Percentiles rank a stretch among this genome's conserved stretches.
Conservation (phyloP, 352 stramenopile species). For the Phytophthora fragariae region DNA sequence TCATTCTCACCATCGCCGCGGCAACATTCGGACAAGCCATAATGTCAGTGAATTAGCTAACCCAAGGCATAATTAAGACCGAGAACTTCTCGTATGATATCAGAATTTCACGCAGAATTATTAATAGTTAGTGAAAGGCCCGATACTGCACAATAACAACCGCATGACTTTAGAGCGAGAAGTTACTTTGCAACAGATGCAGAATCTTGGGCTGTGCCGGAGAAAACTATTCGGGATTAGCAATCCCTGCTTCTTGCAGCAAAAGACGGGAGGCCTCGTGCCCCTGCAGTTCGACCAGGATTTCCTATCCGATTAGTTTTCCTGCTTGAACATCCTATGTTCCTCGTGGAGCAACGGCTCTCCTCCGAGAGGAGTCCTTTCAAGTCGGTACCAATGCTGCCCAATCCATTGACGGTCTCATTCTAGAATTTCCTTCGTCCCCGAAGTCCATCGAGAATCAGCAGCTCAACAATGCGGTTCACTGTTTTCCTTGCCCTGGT, state of each 20-base stretch:
- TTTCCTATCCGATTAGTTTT: neutral
- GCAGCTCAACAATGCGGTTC: neutral
- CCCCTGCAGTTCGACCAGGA: neutral
- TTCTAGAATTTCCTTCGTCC: neutral
- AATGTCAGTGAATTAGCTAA: too few species aligned
- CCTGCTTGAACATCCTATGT: too few species aligned
- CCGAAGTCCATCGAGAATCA: neutral
- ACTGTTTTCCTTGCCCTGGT: neutral
- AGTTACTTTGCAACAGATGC: neutral
- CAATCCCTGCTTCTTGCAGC: neutral
- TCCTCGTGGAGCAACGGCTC: neutral
- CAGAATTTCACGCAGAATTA: too few species aligned
- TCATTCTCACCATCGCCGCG: too few species aligned
- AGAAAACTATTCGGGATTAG: neutral
- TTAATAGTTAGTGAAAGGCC: too few species aligned
- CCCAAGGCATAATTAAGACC: too few species aligned
- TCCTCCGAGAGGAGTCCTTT: neutral
- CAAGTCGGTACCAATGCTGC: neutral
- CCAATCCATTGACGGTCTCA: neutral
- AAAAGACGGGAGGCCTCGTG: neutral
- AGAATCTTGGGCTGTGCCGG: neutral
- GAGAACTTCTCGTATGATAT: too few species aligned
- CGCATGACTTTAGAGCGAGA: neutral
- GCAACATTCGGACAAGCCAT: too few species aligned
- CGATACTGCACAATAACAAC: neutral